Evolutionary conservation across 352 stramenopile genomes (phyloP), one percentile per base, ranked within the genome.

Genomic region (Phytophthora citricola): DNA sequence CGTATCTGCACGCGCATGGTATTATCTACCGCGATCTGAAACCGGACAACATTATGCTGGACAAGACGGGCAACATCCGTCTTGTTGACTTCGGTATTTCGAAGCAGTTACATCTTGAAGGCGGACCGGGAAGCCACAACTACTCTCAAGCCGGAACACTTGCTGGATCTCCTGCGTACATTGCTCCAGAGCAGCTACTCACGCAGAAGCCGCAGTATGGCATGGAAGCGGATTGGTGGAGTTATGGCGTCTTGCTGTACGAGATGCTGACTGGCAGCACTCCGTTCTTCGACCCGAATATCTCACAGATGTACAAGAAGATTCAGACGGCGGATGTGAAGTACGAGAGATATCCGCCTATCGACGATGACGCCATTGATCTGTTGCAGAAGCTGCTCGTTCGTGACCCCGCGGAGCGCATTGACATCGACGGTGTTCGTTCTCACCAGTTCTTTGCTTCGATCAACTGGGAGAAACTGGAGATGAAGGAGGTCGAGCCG

Each of bases 181-280:
- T 94, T 65, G 86, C 88, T 22, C 88, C 88, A 2, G 88, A 96
- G 73, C 86, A 94, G 32, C 49, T 96, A 24, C 65, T 91, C 39
- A 92, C 86, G 17, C 86, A 94, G 61, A 92, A 93, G 69, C 86
- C 88, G 22, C 79, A 91, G 66, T 96, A 97, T 67, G 87, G 86
- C 36, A 92, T 92, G 79, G 83, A 85, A 34, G 90, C 90, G 17
- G 91, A 97, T 68, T 97, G 91, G 91, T 97, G 91, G 91, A 96
- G 89, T 57, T 93, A 96, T 47, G 91, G 91, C 44, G 87, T 97
- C 15, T 61, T 97, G 15, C 48, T 97, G 17, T 97, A 95, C 53
- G 91, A 97, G 68, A 93, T 97, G 80, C 70, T 97, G 24, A 94
- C 86, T 6, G 92, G 92, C 14, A 78, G 69, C 45, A 97, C 91